Base-by-base conservation (phyloP, 345 rosid species). In the Turritis glabra region DNA sequence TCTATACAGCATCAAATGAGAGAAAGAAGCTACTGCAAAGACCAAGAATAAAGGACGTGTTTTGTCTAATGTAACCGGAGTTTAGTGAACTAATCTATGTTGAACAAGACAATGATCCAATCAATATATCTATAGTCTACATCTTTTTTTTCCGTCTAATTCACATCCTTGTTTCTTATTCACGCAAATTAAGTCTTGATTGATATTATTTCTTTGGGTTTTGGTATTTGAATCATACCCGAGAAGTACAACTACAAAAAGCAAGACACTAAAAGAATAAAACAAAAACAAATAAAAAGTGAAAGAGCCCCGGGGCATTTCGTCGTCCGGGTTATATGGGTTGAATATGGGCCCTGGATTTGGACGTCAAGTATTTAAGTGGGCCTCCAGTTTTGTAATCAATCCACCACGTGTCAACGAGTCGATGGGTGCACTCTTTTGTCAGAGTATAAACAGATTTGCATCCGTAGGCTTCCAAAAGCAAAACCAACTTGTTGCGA, bases 401-500 rank as follows among this genome's bases (percentile, higher is more conserved):
- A 58, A 37, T 8, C 29, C 1, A 1, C 18, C 12, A 64, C 46
- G 70, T 48, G 70, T 18, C 19, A 11, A n/a, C 11, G 46, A 51
- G 13, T 10, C 7, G 18, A 17, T 26, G 18, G 19, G 11, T 53
- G 12, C 13, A 54, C 37, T 52, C 57, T 51, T 37, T 23, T 67
- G 60, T 44, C 23, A 23, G 51, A 23, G 71, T 22, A 67, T 1
- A 8, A 35, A 13, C 13, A 23, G 14, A 40, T 13, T 50, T 37
- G 72, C 48, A 22, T 19, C 55, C n/a, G 25, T 43, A n/a, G 30
- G 51, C 56, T 10, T 67, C 18, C 37, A 38, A 51, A 67, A 67
- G 47, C 58, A 14, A 50, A 50, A 32, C 30, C 26, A 67, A n/a
- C 72, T 44, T 38, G 33, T 51, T 33, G 58, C 14, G 13, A 25